phyloP scores from a whole-genome alignment of 2,329 filamentous ascomycete genomes.

The Fusarium sp. region DNA sequence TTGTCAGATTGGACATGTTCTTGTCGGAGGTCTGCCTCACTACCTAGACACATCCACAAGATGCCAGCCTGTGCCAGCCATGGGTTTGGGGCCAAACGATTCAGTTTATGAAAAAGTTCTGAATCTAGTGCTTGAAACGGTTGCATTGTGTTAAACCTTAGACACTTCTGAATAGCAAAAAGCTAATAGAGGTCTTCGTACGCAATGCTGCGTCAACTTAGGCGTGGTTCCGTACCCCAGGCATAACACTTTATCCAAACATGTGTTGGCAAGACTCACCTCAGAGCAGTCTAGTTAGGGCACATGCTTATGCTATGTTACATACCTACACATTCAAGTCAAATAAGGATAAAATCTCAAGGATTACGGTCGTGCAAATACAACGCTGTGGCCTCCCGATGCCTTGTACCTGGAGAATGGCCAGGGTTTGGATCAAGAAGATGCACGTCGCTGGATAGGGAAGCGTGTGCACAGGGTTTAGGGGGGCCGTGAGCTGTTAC shows the following conservation, averaged over 20 bases:
- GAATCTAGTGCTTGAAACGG: not conserved
- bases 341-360: constrained; percentile 4
- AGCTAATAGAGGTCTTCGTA: not conserved
- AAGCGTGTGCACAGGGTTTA: constrained; percentile 36
- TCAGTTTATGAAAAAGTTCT: not conserved
- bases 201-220: not conserved
- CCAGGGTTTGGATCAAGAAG: constrained; percentile 20
- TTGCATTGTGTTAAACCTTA: not conserved
- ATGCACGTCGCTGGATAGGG: constrained; percentile 43
- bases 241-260: not conserved
- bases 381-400: constrained; percentile 20
- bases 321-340: not conserved
- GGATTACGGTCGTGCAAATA: constrained; percentile 12
- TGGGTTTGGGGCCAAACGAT: not conserved
- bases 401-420: constrained; percentile 32
- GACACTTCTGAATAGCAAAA: not conserved
- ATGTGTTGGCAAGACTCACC: not conserved
- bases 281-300: not conserved
- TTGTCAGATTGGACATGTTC: not conserved
- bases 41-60: not conserved
- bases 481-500: constrained; percentile 24
- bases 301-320: not conserved
- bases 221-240: constrained; percentile 22
- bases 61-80: not conserved
- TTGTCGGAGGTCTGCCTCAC: not conserved